Evolutionary conservation across 2,329 filamentous ascomycete genomes (phyloP).

Genomic region (Apiospora phragmitis): DNA sequence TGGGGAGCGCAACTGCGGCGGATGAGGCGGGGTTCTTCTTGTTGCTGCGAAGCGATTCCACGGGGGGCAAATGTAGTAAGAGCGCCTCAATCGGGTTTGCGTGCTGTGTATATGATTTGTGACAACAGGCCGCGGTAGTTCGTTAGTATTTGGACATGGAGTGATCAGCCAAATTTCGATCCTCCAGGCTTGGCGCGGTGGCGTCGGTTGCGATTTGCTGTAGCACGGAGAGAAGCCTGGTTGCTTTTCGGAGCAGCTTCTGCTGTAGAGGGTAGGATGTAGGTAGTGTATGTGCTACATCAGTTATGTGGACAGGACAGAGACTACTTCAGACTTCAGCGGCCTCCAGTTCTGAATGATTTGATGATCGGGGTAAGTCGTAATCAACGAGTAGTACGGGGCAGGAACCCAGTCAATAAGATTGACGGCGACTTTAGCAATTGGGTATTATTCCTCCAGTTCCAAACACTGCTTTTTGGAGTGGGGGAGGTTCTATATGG

Average conservation of each 20-base stretch:
- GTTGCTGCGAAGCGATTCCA: neutral
- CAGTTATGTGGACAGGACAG: neutral
- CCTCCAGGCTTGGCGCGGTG: neutral
- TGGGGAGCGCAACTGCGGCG: neutral
- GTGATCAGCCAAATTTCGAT: neutral
- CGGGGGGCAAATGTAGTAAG: neutral
- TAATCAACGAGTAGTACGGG: neutral
- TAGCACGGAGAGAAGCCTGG: neutral
- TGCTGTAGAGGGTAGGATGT: neutral
- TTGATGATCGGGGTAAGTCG: neutral
- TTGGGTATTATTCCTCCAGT: neutral
- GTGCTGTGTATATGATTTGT: neutral
- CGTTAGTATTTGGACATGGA: neutral
- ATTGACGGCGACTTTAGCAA: slow-evolving; percentile 1
- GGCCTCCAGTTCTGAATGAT: neutral
- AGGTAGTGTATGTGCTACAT: neutral
- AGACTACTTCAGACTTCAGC: neutral
- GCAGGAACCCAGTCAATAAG: slow-evolving; percentile 1
- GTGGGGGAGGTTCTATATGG: neutral
- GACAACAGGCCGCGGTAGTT: neutral
- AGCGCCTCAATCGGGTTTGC: neutral
- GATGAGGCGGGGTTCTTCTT: neutral
- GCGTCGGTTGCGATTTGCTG: neutral
- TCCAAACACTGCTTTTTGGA: neutral
- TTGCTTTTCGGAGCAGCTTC: neutral